Conservation (phyloP, 306 rosid genomes). For the Inga laurina region DNA sequence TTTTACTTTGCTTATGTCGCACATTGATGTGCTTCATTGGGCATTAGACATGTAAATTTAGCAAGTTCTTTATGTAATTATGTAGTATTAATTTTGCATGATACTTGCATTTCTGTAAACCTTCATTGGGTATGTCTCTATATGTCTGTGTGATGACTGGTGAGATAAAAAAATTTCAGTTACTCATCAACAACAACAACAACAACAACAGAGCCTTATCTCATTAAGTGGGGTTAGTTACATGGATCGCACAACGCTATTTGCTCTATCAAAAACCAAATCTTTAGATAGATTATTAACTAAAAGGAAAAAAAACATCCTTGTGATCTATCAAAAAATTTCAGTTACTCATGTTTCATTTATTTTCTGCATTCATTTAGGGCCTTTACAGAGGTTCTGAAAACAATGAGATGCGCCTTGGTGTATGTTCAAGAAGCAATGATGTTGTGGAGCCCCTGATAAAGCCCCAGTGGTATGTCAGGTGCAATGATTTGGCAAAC, state of each 20-base stretch:
- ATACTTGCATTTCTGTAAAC: constrained; percentile 4
- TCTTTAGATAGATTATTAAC: too few species aligned
- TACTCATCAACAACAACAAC: background rate
- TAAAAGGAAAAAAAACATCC: too few species aligned
- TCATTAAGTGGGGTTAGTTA: too few species aligned
- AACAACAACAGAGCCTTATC: too few species aligned
- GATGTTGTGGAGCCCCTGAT: constrained; percentile 95
- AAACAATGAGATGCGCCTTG: constrained; percentile 93
- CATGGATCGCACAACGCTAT: too few species aligned
- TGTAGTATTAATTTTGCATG: background rate
- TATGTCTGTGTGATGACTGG: background rate
- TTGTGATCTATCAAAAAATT: background rate
- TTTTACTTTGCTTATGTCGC: constrained; percentile 11
- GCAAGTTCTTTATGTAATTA: background rate
- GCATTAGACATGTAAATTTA: constrained; percentile 19
- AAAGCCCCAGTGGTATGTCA: constrained; percentile 95
- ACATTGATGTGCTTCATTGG: constrained; percentile 16
- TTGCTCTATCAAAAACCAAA: too few species aligned
- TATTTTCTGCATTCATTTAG: constrained; percentile 43
- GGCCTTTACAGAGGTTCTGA: constrained; percentile 84
- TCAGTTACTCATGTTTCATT: constrained; percentile 19
- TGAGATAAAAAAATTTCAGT: background rate
- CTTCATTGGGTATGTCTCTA: constrained; percentile 3
- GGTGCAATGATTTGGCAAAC: constrained; percentile 64
- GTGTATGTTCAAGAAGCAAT: constrained; percentile 87